Evolutionary conservation across 495 filamentous ascomycete species (phyloP), one percentile per base, ranked within the genome.

Genomic region (Pyrenula aspistea): DNA sequence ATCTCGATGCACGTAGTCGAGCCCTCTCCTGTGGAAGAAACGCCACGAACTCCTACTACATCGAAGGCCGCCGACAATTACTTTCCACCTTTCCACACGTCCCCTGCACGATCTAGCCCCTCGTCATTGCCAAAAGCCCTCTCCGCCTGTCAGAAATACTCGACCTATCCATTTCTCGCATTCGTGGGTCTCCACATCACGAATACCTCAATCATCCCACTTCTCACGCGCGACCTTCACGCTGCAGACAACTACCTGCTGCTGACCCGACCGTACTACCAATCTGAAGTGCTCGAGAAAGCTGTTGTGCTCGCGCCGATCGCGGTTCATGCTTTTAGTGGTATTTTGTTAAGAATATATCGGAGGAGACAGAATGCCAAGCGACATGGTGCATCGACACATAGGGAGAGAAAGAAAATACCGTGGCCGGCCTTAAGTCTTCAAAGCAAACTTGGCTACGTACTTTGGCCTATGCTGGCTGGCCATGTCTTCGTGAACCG

Each of bases 91-190:
- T 67, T 57, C 53, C 52, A 25, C 8, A n/a, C 10, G 19, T 55
- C 56, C 49, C 56, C 53, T 53, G 54, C 53, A 22, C 57, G 51
- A 56, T 59, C 21, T 25, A 49, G 21, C 50, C 36, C 36, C 49
- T 24, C 53, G 42, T 24, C 56, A 59, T 48, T 57, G 54, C 53
- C 15, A 47, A 49, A 24, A 10, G 1, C 36, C 15, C 64, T 96
- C 60, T 78, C 78, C 22, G 84, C 87, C 51, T 73, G 91, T 24
- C 91, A 95, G 65, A 83, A 78, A 67, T 95, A 93, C 76, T 91
- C 88, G 12, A 86, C 86, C 62, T 95, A 95, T 68, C 83, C 86
- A 47, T 90, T 95, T 66, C 84, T 83, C 49, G 65, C 86, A 60
- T 96, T 92, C 78, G 73, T 83, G 52, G 71, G 80, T 54, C 70